Conservation (phyloP, 805 yeast genomes). For the Candida hungchunana region DNA sequence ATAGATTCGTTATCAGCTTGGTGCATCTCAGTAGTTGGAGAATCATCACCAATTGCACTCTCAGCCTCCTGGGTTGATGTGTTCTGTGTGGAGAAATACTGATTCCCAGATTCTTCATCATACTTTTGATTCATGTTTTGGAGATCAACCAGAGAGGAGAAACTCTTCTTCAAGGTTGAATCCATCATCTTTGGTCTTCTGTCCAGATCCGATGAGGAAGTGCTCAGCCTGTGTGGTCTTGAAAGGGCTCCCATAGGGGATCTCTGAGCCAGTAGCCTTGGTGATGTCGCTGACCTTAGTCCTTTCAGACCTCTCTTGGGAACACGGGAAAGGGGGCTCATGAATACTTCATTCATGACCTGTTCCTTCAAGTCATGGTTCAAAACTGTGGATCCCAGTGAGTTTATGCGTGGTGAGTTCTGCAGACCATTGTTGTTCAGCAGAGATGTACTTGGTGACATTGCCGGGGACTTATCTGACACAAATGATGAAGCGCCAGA, state of each 20-base stretch:
- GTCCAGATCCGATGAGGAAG: conserved; percentile 23
- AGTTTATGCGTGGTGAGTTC: conserved; percentile 12
- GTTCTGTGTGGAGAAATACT: no score
- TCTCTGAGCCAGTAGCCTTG: conserved; percentile 15
- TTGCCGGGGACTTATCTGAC: conserved; percentile 27
- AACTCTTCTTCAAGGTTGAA: conserved; percentile 18
- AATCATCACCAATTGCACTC: conserved; percentile 5
- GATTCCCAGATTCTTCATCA: no score
- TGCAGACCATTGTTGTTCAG: conserved; percentile 7
- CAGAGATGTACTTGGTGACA: conserved; percentile 5
- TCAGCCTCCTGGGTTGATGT: no score
- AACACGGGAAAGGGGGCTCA: no score
- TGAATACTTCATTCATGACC: conserved; percentile 70
- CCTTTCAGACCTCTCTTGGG: conserved; percentile 4
- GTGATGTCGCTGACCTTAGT: conserved; percentile 19
- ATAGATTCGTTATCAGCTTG: conserved; percentile 31
- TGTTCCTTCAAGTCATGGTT: conserved; percentile 69
- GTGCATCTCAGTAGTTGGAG: conserved; percentile 1
- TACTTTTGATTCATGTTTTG: conserved; percentile 11
- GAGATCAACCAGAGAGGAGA: conserved; percentile 24
- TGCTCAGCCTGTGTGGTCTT: conserved; percentile 20
- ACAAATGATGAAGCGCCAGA: conserved; percentile 38
- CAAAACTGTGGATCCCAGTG: conserved; percentile 59
- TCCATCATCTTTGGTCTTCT: conserved; percentile 18
- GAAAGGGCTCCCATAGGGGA: conserved; percentile 3